These are phyloP conservation scores for Blastomyces percursus DNA, from an alignment of 2,329 filamentous ascomycete genomes.

Conservation along the genomic window DNA sequence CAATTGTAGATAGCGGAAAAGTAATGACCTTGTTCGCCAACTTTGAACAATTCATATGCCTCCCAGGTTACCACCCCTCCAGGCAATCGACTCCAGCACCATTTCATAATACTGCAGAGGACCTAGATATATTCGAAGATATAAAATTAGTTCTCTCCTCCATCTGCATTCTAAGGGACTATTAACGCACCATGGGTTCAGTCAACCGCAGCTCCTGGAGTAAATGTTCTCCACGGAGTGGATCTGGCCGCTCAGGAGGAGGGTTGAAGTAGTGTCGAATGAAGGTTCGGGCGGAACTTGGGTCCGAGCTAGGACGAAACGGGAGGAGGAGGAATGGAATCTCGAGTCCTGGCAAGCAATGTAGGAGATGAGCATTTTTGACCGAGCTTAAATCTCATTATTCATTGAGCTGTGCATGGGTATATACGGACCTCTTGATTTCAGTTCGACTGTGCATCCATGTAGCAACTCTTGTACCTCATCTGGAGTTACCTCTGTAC, in stretches of 20 bases:
- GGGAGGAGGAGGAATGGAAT: conserved; percentile 87
- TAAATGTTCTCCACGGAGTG: conserved; percentile 57
- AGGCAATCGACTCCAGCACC: conserved; percentile 91
- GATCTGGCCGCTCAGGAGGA: conserved; percentile 46
- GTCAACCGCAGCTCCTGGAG: conserved; percentile 81
- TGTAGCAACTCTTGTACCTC: conserved; percentile 82
- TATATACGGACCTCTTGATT: conserved; percentile 66
- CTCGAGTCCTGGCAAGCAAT: conserved; percentile 57
- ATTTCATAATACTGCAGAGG: conserved; percentile 87
- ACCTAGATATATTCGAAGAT: conserved; percentile 46
- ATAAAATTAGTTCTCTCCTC: conserved; percentile 6
- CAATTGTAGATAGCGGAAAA: not conserved
- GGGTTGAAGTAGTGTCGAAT: conserved; percentile 84
- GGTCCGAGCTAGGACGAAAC: conserved; percentile 85
- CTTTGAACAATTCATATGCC: conserved; percentile 88
- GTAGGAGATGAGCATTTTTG: conserved; percentile 17
- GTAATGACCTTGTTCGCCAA: conserved; percentile 73
- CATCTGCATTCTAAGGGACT: not conserved
- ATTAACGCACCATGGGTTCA: conserved; percentile 69
- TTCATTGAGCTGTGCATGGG: conserved; percentile 9
- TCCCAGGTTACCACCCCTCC: conserved; percentile 95
- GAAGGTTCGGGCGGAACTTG: conserved; percentile 83
- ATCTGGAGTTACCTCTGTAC: conserved; percentile 71
- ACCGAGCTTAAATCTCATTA: not conserved
- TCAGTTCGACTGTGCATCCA: conserved; percentile 81